Evolutionary conservation across 768 basidiomycete genomes (phyloP), one percentile per base, ranked within the genome.

Genomic region (Pisolithus marmoratus): DNA sequence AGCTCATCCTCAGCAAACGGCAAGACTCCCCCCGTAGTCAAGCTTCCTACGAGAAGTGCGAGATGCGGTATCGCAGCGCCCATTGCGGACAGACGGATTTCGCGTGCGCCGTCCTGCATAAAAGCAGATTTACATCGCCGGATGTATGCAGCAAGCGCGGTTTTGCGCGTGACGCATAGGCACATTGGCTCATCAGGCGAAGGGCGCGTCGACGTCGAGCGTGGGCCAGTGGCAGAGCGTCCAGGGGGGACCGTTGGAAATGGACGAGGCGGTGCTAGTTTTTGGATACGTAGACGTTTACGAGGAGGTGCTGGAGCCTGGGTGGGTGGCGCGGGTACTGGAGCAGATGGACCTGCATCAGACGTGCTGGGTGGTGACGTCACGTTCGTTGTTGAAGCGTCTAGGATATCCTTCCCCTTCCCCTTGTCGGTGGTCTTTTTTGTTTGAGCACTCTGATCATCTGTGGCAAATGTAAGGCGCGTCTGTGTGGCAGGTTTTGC

Each of bases 21-120:
- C 11, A 94, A 74, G 45, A 85, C 82, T 3, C 78, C 73, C 0
- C 90, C 87, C 5, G 46, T 47, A 36, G 29, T 47, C 26, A 94
- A 73, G 20, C 89, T 84, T 5, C 84, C 77, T 12, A 79, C 70
- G 14, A 95, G 74, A 44, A 82, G 81, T 26, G 87, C 69, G 22
- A 91, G 80, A 59, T 84, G 84, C 3, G 92, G 90, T 52, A 94
- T 93, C 2, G 93, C 90, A 5, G 92, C 92, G 23, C 90, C 92
- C 83, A 94, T 86, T 6, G 89, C 92, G 53, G 79, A 82, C 41
- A 94, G 67, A 64, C 84, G 80, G 29, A 94, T 67, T 5, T 79
- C 82, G 56, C 85, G 85, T 61, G 88, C 90, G 83, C 87, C 90
- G 56, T 91, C 83, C 41, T 83, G 78, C 42, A 90, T 61, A 42